Base-by-base conservation (phyloP, 306 rosid genomes). In the Cicer chorassanicum region DNA sequence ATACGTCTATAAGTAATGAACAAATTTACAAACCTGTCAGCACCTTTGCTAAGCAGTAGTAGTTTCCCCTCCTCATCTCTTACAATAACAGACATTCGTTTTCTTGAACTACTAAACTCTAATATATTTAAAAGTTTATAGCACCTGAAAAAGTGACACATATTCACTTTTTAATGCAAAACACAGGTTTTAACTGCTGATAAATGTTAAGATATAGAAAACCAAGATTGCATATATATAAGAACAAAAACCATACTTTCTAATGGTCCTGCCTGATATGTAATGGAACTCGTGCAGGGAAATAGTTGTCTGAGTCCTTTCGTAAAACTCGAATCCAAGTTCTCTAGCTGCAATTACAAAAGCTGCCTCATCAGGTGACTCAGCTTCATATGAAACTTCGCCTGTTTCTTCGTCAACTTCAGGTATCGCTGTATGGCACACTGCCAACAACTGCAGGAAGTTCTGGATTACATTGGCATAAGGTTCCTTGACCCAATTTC, bases 321-420 rank as follows among this genome's bases (percentile, higher is more conserved):
- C 94, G 36, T 84, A 84, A 84, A 93, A 93, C 84, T 87, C 92
- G 76, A 93, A 93, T 14, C 98, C 98, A 16, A 91, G 83, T 81
- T 93, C 96, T 72, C 90, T 87, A 16, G 98, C 97, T 51, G 94
- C 94, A 75, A 93, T 87, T 77, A 93, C 91, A 76, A 93, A 93
- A 82, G 98, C 97, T 19, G 98, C 92, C 83, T 93, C 98, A 64
- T 93, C 97, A 7, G 98, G 98, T 49, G 97, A 93, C 83, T 93
- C 98, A 5, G 97, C 97, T 84, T 93, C 98, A 78, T 89, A 93
- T 36, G 92, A 80, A 55, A 86, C 81, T 1, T 40, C 80, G 34
- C 94, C 92, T 5, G 84, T 84, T 79, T 84, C 91, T 78, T 89
- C 96, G 72, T 91, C 94, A 75, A 86, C 73, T 78, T 93, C 98